phyloP scores from a whole-genome alignment of 208 protist genomes.

The Strigomonas culicis region DNA sequence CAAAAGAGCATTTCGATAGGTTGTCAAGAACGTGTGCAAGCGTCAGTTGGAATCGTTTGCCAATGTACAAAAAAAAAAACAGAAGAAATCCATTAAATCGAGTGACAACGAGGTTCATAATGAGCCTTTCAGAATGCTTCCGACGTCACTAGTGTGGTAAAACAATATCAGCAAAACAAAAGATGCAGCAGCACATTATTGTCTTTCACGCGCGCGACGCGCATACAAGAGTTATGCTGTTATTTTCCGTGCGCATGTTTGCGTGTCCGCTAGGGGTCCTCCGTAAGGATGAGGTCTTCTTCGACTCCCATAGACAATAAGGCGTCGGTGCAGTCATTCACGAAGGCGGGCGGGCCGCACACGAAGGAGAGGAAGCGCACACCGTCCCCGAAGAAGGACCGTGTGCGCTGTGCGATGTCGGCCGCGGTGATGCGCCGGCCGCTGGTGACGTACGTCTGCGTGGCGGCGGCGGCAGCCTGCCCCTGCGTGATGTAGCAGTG shows the following conservation, averaged over 20 bases:
- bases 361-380: conserved; percentile 56
- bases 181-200: no score
- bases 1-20: no score
- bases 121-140: no score
- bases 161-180: no score
- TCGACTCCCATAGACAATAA: conserved; percentile 47
- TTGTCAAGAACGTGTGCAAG: no score
- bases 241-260: not conserved
- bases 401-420: conserved; percentile 35
- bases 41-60: no score
- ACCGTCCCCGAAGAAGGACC: conserved; percentile 28
- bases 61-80: conserved; percentile 14
- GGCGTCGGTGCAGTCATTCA: conserved; percentile 28
- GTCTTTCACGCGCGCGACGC: no score
- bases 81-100: not conserved
- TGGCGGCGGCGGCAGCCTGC: not conserved
- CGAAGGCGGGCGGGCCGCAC: conserved; percentile 59
- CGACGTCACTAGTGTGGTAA: no score
- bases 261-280: conserved; percentile 23
- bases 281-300: conserved; percentile 59
- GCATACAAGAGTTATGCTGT: no score
- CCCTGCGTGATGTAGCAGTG: conserved; percentile 11
- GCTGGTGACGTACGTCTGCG: conserved; percentile 21
- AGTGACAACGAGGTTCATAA: no score
- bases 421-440: conserved; percentile 23